Evolutionary conservation across 1,284 basidiomycete species (phyloP).

Genomic region (Neolentinus lepideus): DNA sequence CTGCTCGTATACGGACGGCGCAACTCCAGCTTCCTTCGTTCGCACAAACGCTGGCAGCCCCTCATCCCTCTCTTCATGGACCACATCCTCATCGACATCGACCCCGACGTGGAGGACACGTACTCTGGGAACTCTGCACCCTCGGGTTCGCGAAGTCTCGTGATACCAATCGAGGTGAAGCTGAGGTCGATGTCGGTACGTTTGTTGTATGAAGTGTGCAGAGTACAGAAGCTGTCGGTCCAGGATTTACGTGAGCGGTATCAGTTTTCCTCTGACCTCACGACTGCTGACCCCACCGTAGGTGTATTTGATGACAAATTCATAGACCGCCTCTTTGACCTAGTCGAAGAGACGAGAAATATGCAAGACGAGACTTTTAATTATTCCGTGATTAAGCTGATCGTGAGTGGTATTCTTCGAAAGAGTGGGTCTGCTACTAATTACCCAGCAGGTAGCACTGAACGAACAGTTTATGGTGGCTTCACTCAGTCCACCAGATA

Average conservation of each 20-base stretch:
- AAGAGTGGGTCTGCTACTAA: background rate
- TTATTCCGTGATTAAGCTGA: constrained; percentile 89
- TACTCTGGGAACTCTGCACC: constrained; percentile 34
- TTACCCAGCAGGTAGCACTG: constrained; percentile 64
- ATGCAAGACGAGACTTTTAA: constrained; percentile 90
- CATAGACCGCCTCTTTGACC: constrained; percentile 87
- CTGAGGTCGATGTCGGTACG: constrained; percentile 65
- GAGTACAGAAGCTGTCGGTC: constrained; percentile 76
- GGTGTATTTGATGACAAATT: constrained; percentile 79
- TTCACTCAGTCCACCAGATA: constrained; percentile 26
- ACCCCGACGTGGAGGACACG: constrained; percentile 55
- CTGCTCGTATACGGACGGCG: constrained; percentile 73
- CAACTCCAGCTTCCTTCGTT: constrained; percentile 64
- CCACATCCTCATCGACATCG: constrained; percentile 64
- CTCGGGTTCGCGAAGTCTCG: constrained; percentile 23
- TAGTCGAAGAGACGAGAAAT: constrained; percentile 88
- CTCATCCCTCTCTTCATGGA: constrained; percentile 81
- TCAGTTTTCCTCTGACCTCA: too few relatives aligned
- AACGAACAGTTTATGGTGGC: constrained; percentile 99
- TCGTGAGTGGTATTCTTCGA: constrained; percentile 43
- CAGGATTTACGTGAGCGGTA: constrained; percentile 64
- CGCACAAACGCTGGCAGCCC: constrained; percentile 75
- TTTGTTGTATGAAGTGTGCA: constrained; percentile 86
- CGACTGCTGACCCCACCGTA: constrained; percentile 21
- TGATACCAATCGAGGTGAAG: constrained; percentile 74